These are phyloP conservation scores for Candolleomyces aberdarensis DNA, from an alignment of 768 basidiomycete species.

Conservation along the genomic window DNA sequence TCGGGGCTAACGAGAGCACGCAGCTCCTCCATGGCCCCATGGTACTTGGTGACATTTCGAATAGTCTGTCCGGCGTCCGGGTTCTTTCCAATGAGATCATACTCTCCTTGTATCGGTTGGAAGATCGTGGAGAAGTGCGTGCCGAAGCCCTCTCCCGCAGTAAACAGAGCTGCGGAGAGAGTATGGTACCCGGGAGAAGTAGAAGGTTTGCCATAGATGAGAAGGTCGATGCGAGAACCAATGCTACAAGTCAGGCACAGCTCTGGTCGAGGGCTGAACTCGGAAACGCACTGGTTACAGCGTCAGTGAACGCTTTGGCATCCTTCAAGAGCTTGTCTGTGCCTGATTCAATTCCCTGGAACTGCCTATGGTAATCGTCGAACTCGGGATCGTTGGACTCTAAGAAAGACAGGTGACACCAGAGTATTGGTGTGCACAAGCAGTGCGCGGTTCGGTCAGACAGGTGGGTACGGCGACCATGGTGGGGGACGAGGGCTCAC, in stretches of 20 bases:
- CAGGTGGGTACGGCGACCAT: neutral
- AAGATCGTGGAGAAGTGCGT: constrained; percentile 63
- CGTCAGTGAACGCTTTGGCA: constrained; percentile 80
- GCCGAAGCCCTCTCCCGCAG: constrained; percentile 58
- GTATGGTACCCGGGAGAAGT: constrained; percentile 1
- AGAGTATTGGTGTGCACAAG: neutral
- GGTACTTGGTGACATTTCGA: constrained; percentile 70
- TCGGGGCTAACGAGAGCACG: constrained; percentile 79
- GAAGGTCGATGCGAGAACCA: neutral
- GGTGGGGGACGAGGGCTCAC: constrained; percentile 41
- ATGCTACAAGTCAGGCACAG: too few relatives aligned
- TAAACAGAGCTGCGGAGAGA: constrained; percentile 54
- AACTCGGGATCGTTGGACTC: constrained; percentile 88
- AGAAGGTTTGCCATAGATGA: neutral
- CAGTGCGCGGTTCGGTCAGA: neutral
- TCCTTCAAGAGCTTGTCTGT: constrained; percentile 93
- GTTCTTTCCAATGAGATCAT: constrained; percentile 73
- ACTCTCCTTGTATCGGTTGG: constrained; percentile 70
- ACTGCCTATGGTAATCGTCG: constrained; percentile 81
- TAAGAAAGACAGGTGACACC: constrained; percentile 16
- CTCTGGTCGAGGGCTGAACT: too few relatives aligned
- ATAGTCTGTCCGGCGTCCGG: constrained; percentile 78
- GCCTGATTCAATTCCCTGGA: constrained; percentile 70
- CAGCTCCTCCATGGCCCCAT: constrained; percentile 78
- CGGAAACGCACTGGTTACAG: constrained; percentile 60